A percentile compares a stretch with the other conserved stretches of the same genome.
Conservation (phyloP, 176 grass and related monocot species). For the Leersia perrieri region DNA sequence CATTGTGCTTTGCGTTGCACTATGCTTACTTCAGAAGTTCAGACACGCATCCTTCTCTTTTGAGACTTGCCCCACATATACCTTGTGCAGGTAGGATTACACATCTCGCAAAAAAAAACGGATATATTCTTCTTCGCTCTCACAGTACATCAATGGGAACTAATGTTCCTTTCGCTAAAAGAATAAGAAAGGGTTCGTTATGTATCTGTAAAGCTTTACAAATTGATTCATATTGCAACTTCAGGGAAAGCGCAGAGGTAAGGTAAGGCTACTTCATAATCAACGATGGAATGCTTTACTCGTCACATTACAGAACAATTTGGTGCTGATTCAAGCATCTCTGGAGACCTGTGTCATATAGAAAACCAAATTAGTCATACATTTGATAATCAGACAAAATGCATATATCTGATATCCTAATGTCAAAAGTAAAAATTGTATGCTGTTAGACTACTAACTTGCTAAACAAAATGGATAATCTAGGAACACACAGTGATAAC, state of each 20-base stretch:
- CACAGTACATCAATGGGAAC: slow-evolving; percentile 3
- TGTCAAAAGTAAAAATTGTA: neutral
- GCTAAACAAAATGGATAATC: neutral
- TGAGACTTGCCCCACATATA: neutral
- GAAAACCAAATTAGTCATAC: neutral
- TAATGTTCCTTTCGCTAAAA: slow-evolving; percentile 18
- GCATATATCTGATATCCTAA: neutral
- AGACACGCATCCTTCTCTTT: neutral
- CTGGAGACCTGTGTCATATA: slow-evolving; percentile 60
- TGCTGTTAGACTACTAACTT: neutral
- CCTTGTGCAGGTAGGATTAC: neutral
- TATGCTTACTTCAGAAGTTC: neutral
- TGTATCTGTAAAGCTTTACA: slow-evolving; percentile 34
- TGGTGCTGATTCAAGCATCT: slow-evolving; percentile 64
- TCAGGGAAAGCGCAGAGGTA: slow-evolving; percentile 1
- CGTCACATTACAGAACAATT: slow-evolving; percentile 73
- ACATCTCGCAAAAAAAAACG: neutral
- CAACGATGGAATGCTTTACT: slow-evolving; percentile 11
- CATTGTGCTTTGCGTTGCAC: neutral
- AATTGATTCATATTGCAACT: slow-evolving; percentile 15
- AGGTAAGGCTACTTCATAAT: neutral
- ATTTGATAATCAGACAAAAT: neutral
- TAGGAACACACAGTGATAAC: neutral
- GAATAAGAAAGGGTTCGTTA: slow-evolving; percentile 19
- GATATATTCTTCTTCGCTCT: neutral